Evolutionary conservation across 2,329 filamentous ascomycete genomes (phyloP), one percentile per base, ranked within the genome.

Genomic region (Penicillium sp.): DNA sequence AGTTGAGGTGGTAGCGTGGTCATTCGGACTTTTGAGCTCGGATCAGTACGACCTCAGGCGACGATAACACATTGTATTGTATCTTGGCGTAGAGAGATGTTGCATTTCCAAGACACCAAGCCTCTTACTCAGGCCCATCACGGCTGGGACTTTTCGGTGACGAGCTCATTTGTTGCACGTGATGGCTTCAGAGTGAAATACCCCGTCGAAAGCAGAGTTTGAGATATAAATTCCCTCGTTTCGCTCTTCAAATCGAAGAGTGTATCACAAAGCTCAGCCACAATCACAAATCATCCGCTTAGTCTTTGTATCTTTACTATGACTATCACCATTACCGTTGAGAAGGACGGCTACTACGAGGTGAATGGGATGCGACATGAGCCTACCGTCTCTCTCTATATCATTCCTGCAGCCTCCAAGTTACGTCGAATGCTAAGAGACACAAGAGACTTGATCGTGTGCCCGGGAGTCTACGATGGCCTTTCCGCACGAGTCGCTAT

Each of bases 381-480:
- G 47, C 64, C 65, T 7, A 56, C 54, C 12, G 56, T 66, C 18
- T 61, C 59, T 44, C 51, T 67, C 31, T 52, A 64, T 44, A 57
- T 67, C 35, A 59, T 61, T 23, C 58, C 61, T 0, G 64, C 62
- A 4, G 62, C 64, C n/a, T 58, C 59, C 23, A 66, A 66, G 50
- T 44, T 67, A 32, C 64, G 64, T 7, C 56, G 59, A 3, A 59
- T 62, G 50, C 46, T 67, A 4, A 57, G 53, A 6, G 63, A 67
- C 8, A 61, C 61, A 3, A 58, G 61, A 25, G 62, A 64, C 4
- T 42, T 66, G 44, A 66, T 87, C 33, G 75, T 84, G 2, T 82
- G 79, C 44, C 83, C 83, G 0, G 83, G 84, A 28, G 83, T 87
- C 2, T 86, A 86, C 61, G 84, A 88, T 72, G 84, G 84, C 10